phyloP scores from a whole-genome alignment of 164 flowering plant genomes.

The Piper betle region DNA sequence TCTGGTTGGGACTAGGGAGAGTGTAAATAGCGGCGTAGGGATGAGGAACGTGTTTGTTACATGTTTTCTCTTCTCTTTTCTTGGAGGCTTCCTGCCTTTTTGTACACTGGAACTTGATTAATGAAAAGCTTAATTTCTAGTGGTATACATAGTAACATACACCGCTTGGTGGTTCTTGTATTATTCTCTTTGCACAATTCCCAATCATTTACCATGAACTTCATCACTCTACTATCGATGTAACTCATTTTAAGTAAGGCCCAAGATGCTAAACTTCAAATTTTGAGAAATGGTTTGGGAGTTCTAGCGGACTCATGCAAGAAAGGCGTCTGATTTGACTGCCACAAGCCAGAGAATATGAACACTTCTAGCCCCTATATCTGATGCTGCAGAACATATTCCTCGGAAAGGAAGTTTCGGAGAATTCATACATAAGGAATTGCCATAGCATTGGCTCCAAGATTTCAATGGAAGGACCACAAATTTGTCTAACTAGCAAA shows the following conservation, averaged over 20 bases:
- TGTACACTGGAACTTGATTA: neutral
- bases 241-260: neutral
- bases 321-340: neutral
- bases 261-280: neutral
- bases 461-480: no score
- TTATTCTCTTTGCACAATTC: neutral
- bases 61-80: neutral
- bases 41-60: neutral
- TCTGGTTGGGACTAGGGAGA: neutral
- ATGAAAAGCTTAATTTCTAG: neutral
- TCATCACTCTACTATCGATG: neutral
- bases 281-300: neutral
- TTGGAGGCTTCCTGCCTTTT: neutral
- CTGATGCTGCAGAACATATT: no score
- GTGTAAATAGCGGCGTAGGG: conserved; percentile 4
- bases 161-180: neutral
- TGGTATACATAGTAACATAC: neutral
- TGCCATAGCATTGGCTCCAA: no score
- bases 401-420: no score
- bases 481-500: no score
- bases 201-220: neutral
- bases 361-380: no score
- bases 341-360: neutral
- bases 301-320: no score
- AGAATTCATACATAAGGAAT: no score